Percentiles rank a stretch among this genome's conserved stretches.
Conservation (phyloP, 75 land plant genomes). For the Picea glauca region DNA sequence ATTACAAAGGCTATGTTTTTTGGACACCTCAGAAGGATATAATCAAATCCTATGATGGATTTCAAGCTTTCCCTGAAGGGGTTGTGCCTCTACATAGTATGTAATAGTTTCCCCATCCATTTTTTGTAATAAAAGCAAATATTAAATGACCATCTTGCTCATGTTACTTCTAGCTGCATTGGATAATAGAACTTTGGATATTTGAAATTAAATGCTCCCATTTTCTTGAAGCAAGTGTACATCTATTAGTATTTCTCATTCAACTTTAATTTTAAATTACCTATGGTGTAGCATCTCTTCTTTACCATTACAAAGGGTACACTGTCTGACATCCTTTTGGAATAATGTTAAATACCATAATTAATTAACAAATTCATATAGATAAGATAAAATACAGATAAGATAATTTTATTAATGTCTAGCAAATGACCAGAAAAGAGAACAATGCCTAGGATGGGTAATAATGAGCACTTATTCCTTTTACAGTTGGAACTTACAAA, state of each 20-base stretch:
- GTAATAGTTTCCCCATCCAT: not conserved
- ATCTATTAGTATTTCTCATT: not conserved
- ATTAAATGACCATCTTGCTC: not conserved
- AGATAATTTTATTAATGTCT: no score
- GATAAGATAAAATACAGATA: no score
- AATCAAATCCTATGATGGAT: not conserved
- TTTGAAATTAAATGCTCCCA: not conserved
- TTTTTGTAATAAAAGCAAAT: not conserved
- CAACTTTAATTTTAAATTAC: not conserved
- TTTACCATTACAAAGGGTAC: not conserved
- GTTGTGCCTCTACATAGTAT: not conserved
- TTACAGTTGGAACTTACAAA: not conserved
- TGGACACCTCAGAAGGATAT: constrained; percentile 17
- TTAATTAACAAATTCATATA: no score
- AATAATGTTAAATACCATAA: not conserved
- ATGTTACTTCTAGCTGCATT: not conserved
- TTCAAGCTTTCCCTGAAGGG: constrained; percentile 3
- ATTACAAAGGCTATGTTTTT: constrained; percentile 26
- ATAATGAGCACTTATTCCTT: not conserved
- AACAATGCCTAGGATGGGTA: not conserved
- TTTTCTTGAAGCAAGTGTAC: not conserved
- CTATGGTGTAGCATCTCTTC: not conserved
- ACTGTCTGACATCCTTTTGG: not conserved
- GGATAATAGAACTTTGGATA: not conserved
- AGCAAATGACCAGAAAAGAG: not conserved